Evolutionary conservation across 1,284 basidiomycete species (phyloP), one percentile per base, ranked within the genome.

Genomic region (Microbotryum intermedium): DNA sequence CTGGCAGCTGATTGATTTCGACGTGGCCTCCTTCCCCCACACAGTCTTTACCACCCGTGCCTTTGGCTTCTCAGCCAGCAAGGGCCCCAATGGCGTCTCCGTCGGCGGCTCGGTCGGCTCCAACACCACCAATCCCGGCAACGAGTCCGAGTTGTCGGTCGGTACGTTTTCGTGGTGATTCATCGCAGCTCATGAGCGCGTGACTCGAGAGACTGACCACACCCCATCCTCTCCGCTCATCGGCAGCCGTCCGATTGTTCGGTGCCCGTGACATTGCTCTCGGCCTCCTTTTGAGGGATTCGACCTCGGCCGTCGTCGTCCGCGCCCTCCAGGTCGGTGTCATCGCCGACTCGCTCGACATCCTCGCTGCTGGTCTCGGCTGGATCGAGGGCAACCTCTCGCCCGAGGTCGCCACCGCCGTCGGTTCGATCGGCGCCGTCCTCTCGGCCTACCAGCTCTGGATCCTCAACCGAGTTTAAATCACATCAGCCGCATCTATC

Each of bases 311-410:
- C 23, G 68, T 69, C 43, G 66, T 69, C 44, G 58, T 60, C 30
- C 68, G 68, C 20, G 68, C 63, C 44, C 59, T 69, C 47, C 44
- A 57, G 49, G 54, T 60, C 10, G 53, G 53, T 11, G 47, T 52
- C 9, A 46, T 60, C 30, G 43, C 39, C 30, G 50, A 53, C 47
- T 48, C 59, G 20, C 53, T 64, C 49, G 60, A 61, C 48, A 51
- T 60, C 13, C 50, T 51, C 39, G 58, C 67, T 28, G 58, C 56
- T 9, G 61, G 39, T 13, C 56, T 60, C n/a, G 66, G 68, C 20
- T 67, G 54, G 61, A 28, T 69, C 57, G 68, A 69, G 62, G 68
- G 68, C 28, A 59, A 58, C 47, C 59, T 69, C 23, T 65, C 62
- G 23, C 55, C 59, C 55, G 67, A 69, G 60, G 55, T 57, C 34